These are phyloP conservation scores for Cryphonectria nitschkei DNA, from an alignment of 2,329 filamentous ascomycete species.

Conservation along the genomic window DNA sequence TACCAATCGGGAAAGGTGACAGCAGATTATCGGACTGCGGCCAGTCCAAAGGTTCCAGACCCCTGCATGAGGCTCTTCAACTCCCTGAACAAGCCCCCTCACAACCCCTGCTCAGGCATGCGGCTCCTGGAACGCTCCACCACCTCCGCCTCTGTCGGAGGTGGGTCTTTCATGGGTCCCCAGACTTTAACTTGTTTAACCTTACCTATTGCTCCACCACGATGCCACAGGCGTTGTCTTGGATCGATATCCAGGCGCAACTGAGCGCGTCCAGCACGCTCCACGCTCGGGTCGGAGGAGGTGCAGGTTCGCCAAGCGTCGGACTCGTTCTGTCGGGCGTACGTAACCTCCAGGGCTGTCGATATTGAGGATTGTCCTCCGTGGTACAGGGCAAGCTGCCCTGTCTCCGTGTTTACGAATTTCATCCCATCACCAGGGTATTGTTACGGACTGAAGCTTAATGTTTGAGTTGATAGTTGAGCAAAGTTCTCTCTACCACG, in stretches of 20 bases:
- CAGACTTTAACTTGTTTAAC: conserved; percentile 17
- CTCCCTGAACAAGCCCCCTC: conserved; percentile 14
- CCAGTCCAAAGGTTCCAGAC: conserved; percentile 22
- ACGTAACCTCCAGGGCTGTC: conserved; percentile 18
- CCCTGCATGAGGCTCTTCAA: conserved; percentile 28
- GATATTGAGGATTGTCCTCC: conserved; percentile 12
- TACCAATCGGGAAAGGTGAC: conserved; percentile 17
- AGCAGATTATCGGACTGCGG: conserved; percentile 12
- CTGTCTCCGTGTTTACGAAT: conserved; percentile 19
- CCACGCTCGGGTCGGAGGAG: neutral
- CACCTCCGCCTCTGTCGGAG: conserved; percentile 9
- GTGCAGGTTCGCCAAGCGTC: conserved; percentile 10
- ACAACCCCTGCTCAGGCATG: conserved; percentile 26
- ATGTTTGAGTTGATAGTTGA: conserved; percentile 17
- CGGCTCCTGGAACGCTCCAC: conserved; percentile 27
- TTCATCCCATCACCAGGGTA: conserved; percentile 18
- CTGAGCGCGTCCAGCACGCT: conserved; percentile 22
- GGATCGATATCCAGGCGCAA: conserved; percentile 24
- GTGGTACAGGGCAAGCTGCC: conserved; percentile 11
- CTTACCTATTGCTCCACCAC: conserved; percentile 29
- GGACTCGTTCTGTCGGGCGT: conserved; percentile 9
- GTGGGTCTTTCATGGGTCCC: conserved; percentile 17
- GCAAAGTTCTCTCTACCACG: conserved; percentile 15
- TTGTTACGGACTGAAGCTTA: conserved; percentile 21
- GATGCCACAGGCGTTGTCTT: conserved; percentile 33